Evolutionary conservation across 2,329 filamentous ascomycete species (phyloP), one percentile per base, ranked within the genome.

Genomic region (Madurella mycetomatis): DNA sequence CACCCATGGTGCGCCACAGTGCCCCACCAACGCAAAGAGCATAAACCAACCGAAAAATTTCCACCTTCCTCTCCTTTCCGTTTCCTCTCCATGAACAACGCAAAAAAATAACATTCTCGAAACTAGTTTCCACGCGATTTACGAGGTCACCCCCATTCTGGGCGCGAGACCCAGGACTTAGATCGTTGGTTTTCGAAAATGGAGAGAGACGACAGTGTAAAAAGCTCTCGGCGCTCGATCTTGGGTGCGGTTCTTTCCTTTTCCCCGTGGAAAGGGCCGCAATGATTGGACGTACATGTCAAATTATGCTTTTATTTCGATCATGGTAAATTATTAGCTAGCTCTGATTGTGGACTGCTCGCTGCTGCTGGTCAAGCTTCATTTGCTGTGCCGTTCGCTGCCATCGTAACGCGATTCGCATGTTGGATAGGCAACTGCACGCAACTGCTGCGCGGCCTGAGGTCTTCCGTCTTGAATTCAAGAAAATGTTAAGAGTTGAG

Each of bases 241-340:
- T 77, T 76, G 74, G 74, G 74, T 77, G 74, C 74, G 74, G 72
- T 70, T 73, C 68, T 73, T 75, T 65, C 66, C 72, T 69, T 58
- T 64, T 66, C 67, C 19, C 60, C 53, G 62, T 76, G 73, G 67
- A 70, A 68, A 70, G 72, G 74, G 73, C 68, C 74, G 74, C 74
- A 77, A 77, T 77, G 74, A 76, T 76, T 75, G 73, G 71, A 65
- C 74, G 72, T 71, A 77, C 74, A 77, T 73, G 7, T 25, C 25
- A 7, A 25, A 4, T 25, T 25, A 7, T 25, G 4, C 25, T 25
- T 25, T 25, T 3, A 4, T 25, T 25, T 7, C 25, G 25, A 4
- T 7, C 7, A 25, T 3, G 25, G 34, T 12, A 11, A 9, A 37
- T 11, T 5, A 37, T 4, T 37, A 15, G 34, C 11, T 9, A 11